Evolutionary conservation across 176 grass and related monocot genomes (phyloP).

Genomic region (Carex kokanica): DNA sequence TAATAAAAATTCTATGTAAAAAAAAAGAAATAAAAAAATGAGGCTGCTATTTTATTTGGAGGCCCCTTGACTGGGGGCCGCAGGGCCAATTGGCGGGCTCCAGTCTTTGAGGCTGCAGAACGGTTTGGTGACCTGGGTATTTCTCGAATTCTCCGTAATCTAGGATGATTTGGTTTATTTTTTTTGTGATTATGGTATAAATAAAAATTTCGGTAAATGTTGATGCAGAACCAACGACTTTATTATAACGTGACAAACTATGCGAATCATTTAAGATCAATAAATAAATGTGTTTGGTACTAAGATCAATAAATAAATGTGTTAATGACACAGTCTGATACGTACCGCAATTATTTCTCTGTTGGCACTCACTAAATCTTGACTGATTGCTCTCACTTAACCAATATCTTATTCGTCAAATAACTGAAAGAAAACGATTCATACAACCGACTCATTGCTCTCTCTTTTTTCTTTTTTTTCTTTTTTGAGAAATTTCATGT

Average conservation of each 20-base stretch:
- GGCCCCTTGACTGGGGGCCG: too few relatives aligned
- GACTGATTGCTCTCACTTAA: constrained; percentile 18
- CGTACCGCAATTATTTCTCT: constrained; percentile 14
- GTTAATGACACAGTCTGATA: background rate
- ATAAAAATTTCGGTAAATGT: background rate
- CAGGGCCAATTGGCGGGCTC: too few relatives aligned
- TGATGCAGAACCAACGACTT: background rate
- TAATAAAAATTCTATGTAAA: too few relatives aligned
- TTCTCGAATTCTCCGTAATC: too few relatives aligned
- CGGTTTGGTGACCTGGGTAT: too few relatives aligned
- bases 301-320: background rate
- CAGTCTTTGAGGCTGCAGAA: too few relatives aligned
- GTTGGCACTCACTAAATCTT: constrained; percentile 24
- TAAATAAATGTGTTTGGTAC: constrained; percentile 9
- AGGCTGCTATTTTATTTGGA: too few relatives aligned
- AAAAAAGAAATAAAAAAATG: too few relatives aligned
- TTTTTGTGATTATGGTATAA: too few relatives aligned
- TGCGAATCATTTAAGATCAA: constrained; percentile 7
- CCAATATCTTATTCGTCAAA: constrained; percentile 20
- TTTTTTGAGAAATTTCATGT: background rate
- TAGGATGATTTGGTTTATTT: too few relatives aligned
- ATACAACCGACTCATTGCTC: background rate
- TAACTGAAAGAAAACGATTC: background rate
- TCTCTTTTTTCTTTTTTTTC: too few relatives aligned
- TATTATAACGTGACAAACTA: background rate